A percentile compares a stretch with the other conserved stretches of the same genome.
Conservation (phyloP, 2,329 filamentous ascomycete species). For the Microdochium trichocladiopsis region DNA sequence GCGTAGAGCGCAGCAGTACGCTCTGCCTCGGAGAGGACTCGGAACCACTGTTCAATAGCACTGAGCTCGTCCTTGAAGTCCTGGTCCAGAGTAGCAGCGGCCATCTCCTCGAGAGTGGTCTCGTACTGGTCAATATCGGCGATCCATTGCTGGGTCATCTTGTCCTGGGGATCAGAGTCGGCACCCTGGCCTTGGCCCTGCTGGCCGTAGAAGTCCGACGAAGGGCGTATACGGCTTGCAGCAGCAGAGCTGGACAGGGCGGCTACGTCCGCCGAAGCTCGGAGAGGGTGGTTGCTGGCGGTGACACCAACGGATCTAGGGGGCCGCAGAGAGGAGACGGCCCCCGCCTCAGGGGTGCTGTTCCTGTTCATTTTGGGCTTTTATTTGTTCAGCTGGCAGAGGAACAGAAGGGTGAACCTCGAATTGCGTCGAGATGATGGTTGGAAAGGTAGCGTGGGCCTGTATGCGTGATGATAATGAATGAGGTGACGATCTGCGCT, state of each 20-base stretch:
- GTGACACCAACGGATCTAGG: slow-evolving; percentile 72
- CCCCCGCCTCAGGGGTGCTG: slow-evolving; percentile 89
- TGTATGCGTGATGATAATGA: background rate
- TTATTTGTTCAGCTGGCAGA: slow-evolving; percentile 2
- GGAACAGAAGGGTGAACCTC: too few relatives aligned
- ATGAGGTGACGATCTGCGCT: background rate
- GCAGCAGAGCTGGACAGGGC: slow-evolving; percentile 62
- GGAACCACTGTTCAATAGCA: slow-evolving; percentile 99
- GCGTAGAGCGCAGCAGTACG: slow-evolving; percentile 93
- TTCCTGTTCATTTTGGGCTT: slow-evolving; percentile 63
- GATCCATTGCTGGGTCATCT: slow-evolving; percentile 96
- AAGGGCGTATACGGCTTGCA: slow-evolving; percentile 79
- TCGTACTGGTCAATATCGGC: slow-evolving; percentile 98
- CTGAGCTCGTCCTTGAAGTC: slow-evolving; percentile 99
- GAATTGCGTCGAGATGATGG: background rate
- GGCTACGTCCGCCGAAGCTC: slow-evolving; percentile 94
- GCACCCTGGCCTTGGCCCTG: slow-evolving; percentile 61
- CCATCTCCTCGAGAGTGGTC: slow-evolving; percentile 98
- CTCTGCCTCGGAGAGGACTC: slow-evolving; percentile 93
- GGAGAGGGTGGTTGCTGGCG: slow-evolving; percentile 69
- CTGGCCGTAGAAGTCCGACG: slow-evolving; percentile 90
- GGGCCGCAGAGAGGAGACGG: slow-evolving; percentile 73
- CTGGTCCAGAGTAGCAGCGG: slow-evolving; percentile 94
- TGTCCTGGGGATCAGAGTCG: slow-evolving; percentile 73
- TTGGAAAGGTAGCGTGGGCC: background rate